phyloP scores from a whole-genome alignment of 805 yeast genomes.

The Starmerella floricola region DNA sequence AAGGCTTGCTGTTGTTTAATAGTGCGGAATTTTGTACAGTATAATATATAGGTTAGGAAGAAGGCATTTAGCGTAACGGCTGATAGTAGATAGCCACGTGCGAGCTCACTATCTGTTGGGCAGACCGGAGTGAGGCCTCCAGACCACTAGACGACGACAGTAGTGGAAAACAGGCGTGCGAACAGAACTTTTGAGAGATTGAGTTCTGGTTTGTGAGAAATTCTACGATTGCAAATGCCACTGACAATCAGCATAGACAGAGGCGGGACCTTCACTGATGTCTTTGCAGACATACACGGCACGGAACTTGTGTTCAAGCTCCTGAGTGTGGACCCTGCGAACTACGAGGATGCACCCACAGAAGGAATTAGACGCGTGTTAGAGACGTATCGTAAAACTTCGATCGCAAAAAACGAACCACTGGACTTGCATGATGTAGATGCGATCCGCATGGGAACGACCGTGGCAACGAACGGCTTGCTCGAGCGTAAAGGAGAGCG shows the following conservation, averaged over 20 bases:
- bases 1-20: too few relatives aligned
- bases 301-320: slow-evolving; percentile 60
- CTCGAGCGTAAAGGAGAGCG: slow-evolving; percentile 85
- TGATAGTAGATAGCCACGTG: too few relatives aligned
- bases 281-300: slow-evolving; percentile 40
- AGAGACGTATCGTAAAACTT: slow-evolving; percentile 42
- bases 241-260: slow-evolving; percentile 31
- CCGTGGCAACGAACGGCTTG: slow-evolving; percentile 91
- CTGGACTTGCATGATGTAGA: slow-evolving; percentile 45
- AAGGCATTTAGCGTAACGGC: too few relatives aligned
- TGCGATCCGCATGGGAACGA: slow-evolving; percentile 79
- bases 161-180: too few relatives aligned
- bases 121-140: too few relatives aligned
- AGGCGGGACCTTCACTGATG: slow-evolving; percentile 93
- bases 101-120: too few relatives aligned
- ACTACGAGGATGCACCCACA: slow-evolving; percentile 81
- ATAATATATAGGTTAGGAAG: too few relatives aligned
- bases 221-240: neutral
- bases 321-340: slow-evolving; percentile 76
- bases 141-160: too few relatives aligned
- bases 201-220: too few relatives aligned
- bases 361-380: slow-evolving; percentile 78
- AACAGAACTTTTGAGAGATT: too few relatives aligned
- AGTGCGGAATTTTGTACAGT: too few relatives aligned
- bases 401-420: slow-evolving; percentile 48